A percentile compares a stretch with the other conserved stretches of the same genome.
These are phyloP conservation scores for Suhomyces sp. DNA, from an alignment of 805 yeast genomes.

Conservation along the genomic window DNA sequence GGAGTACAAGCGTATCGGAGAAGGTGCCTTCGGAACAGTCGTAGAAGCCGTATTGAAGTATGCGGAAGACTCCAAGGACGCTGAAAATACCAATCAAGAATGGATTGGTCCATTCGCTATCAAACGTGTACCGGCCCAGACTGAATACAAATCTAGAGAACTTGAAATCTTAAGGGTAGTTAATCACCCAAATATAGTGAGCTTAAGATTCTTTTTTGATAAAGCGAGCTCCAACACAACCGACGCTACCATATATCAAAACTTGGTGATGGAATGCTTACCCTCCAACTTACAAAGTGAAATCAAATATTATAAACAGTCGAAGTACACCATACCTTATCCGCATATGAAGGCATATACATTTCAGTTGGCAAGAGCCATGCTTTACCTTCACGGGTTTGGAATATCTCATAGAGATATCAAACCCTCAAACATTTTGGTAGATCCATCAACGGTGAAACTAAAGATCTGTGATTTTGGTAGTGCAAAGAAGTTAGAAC, in stretches of 20 bases:
- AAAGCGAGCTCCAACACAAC: constrained; percentile 50
- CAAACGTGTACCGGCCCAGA: constrained; percentile 82
- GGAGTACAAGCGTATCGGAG: constrained; percentile 75
- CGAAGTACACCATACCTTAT: constrained; percentile 62
- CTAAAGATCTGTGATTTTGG: constrained; percentile 86
- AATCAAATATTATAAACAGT: constrained; percentile 64
- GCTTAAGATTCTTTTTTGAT: constrained; percentile 68
- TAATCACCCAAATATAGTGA: constrained; percentile 76
- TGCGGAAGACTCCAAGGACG: constrained; percentile 22
- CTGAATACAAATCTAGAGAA: constrained; percentile 82
- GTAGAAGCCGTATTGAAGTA: constrained; percentile 61
- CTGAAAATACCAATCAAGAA: constrained; percentile 10
- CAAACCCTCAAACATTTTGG: constrained; percentile 78
- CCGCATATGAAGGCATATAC: constrained; percentile 75
- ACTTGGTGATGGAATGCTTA: constrained; percentile 82
- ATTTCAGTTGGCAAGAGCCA: constrained; percentile 78
- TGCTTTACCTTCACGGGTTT: constrained; percentile 77
- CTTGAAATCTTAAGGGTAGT: constrained; percentile 72
- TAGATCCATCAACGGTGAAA: constrained; percentile 65
- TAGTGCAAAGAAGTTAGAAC: constrained; percentile 75
- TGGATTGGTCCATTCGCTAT: constrained; percentile 85
- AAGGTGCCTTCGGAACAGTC: constrained; percentile 86
- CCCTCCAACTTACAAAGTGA: constrained; percentile 80
- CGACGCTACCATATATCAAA: constrained; percentile 71
- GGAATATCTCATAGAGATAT: constrained; percentile 84